Base-by-base conservation (phyloP, 1,284 basidiomycete genomes). In the Mycosarcoma mackinlayi region DNA sequence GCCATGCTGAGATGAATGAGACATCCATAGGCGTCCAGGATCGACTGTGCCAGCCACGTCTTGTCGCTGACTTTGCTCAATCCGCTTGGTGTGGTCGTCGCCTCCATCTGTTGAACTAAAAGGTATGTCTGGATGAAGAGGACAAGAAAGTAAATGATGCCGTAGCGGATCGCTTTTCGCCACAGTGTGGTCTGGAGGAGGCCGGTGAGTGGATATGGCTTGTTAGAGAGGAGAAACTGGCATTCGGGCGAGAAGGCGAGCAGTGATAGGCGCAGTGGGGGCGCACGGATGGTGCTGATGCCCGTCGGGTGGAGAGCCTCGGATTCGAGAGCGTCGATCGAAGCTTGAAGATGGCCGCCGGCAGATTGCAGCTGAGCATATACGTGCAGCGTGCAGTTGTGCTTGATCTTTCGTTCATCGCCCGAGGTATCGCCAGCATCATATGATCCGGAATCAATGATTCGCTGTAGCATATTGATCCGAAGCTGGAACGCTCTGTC, bases 61-160 rank as follows among this genome's bases (percentile, higher is more conserved):
- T 67, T 44, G 50, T 78, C 73, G 23, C 72, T 72, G 6, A 83
- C 54, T 33, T 78, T 76, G 0, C 62, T 66, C 16, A 77, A 57
- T 11, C 77, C 76, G 16, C 63, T 65, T 1, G 79, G 79, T 4
- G 76, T 78, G 5, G 57, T 61, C 6, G 74, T 69, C 23, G 58
- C 70, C 45, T 83, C 76, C 73, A 84, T 80, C 69, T 84, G 83
- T 30, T 77, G 50, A 2, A 83, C 81, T 8, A 82, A 57, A 3
- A 81, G 41, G 24, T 65, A 42, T 3, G 78, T 63, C 30, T 83
- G 69, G 6, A 75, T 9, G 6, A 67, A 49, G 45, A 80, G 71
- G 1, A 78, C 55, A 19, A 75, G 1, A 4, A 73, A 75, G 25
- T 81, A 72, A 37, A 78, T 21, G 27, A 75, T 52, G 19, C 74